Percentiles rank a stretch among this genome's conserved stretches.
Evolutionary conservation across 495 filamentous ascomycete genomes (phyloP).

Genomic region (Oleoguttula mirabilis): DNA sequence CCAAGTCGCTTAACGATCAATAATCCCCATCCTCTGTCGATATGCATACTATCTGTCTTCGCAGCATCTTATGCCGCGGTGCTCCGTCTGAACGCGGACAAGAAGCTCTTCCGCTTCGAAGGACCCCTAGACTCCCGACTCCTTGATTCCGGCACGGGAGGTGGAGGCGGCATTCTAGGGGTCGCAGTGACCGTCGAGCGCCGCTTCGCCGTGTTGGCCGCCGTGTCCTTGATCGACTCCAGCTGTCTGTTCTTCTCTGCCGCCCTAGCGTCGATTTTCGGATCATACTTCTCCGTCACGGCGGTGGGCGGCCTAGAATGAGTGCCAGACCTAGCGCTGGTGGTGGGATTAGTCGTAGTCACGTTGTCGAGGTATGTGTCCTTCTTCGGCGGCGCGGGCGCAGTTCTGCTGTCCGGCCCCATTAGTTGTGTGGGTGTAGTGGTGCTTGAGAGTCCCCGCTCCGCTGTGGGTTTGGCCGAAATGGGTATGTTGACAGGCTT

Average conservation of each 20-base stretch:
- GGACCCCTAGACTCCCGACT: slow-evolving; percentile 31
- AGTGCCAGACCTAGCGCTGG: too few species aligned
- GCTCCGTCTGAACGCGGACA: slow-evolving; percentile 35
- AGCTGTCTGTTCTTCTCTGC: slow-evolving; percentile 10
- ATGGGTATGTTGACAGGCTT: slow-evolving; percentile 1
- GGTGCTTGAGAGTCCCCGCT: background rate
- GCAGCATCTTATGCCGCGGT: background rate
- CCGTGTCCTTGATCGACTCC: slow-evolving; percentile 1
- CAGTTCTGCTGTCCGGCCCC: background rate
- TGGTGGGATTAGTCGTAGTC: slow-evolving; percentile 1
- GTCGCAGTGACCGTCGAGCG: slow-evolving; percentile 22
- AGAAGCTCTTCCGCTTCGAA: slow-evolving; percentile 40
- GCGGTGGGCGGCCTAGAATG: background rate
- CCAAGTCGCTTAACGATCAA: too few species aligned
- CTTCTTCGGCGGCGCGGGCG: background rate
- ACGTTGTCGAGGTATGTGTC: slow-evolving; percentile 12
- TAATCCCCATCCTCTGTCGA: too few species aligned
- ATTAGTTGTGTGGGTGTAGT: background rate
- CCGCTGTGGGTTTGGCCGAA: background rate
- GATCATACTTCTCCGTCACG: background rate
- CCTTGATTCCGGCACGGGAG: slow-evolving; percentile 26
- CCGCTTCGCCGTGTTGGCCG: slow-evolving; percentile 16
- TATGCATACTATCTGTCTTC: too few species aligned
- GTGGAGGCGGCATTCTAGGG: slow-evolving; percentile 19
- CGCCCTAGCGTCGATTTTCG: slow-evolving; percentile 9